phyloP scores from a whole-genome alignment of 768 basidiomycete species.

The Amanita polypyramis region DNA sequence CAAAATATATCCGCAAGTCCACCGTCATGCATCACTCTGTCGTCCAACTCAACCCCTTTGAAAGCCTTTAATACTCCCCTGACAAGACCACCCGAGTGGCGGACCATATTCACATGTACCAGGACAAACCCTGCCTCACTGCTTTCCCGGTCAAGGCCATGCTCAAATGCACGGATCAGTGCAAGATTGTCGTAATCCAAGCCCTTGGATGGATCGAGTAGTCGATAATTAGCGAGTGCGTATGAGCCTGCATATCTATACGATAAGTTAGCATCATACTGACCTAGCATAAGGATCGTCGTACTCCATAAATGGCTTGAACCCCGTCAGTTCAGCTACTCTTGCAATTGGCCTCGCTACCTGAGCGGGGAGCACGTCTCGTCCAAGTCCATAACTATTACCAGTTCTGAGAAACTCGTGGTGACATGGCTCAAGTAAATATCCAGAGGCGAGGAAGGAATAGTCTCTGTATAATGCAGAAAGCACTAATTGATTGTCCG shows the following conservation, averaged over 20 bases:
- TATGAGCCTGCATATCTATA: conserved; percentile 16
- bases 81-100: conserved; percentile 17
- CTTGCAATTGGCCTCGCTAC: conserved; percentile 18
- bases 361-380: conserved; percentile 15
- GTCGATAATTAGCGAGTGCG: conserved; percentile 18
- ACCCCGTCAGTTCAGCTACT: conserved; percentile 16
- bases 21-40: conserved; percentile 14
- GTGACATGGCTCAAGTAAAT: conserved; percentile 22
- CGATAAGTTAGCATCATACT: neutral
- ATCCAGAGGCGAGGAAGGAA: conserved; percentile 20
- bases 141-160: conserved; percentile 12
- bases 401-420: conserved; percentile 15
- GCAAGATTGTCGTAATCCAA: conserved; percentile 20
- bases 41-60: conserved; percentile 12
- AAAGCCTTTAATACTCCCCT: conserved; percentile 16
- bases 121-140: conserved; percentile 17
- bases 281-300: neutral
- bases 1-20: conserved; percentile 1
- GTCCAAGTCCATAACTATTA: conserved; percentile 16
- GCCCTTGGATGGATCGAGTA: conserved; percentile 14
- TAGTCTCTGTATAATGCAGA: conserved; percentile 10
- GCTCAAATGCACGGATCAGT: conserved; percentile 23
- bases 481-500: conserved; percentile 10
- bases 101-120: conserved; percentile 20
- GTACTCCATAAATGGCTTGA: conserved; percentile 22